These are phyloP conservation scores for Pseudocercospora cruenta DNA, from an alignment of 2,329 filamentous ascomycete species.

Conservation along the genomic window DNA sequence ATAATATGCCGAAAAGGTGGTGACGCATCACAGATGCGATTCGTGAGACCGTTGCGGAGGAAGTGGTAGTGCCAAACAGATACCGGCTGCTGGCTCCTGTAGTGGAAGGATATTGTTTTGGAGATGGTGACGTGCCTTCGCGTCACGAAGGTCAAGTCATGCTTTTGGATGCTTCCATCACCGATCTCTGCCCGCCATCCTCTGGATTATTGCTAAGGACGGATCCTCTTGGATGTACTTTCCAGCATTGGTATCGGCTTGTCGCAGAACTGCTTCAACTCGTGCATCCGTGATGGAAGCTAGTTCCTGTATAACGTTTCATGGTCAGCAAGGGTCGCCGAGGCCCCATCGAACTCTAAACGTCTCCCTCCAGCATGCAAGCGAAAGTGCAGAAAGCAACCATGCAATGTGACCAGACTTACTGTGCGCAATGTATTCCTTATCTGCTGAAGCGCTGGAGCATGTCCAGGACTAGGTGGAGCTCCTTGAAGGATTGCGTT, in stretches of 20 bases:
- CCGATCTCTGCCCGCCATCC: not conserved
- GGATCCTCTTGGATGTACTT: constrained; percentile 68
- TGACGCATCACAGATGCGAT: not conserved
- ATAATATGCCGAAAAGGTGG: constrained; percentile 1
- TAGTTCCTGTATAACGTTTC: constrained; percentile 53
- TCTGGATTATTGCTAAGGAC: constrained; percentile 46
- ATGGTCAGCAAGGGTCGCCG: constrained; percentile 7
- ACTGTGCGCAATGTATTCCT: constrained; percentile 51
- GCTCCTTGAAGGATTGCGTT: constrained; percentile 56
- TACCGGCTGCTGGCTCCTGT: not conserved
- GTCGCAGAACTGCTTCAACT: constrained; percentile 59
- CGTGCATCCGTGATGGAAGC: constrained; percentile 60
- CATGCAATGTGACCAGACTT: constrained; percentile 19
- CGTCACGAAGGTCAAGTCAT: not conserved
- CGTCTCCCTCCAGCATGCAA: not conserved
- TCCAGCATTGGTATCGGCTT: constrained; percentile 58
- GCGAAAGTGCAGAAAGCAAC: constrained; percentile 1
- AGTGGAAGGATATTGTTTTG: not conserved
- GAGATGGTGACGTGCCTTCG: not conserved
- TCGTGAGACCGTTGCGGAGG: not conserved
- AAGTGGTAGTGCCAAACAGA: not conserved
- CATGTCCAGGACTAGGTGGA: constrained; percentile 52
- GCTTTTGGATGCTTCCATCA: not conserved
- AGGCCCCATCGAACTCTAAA: not conserved
- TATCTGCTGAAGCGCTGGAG: constrained; percentile 52